Base-by-base conservation (phyloP, 208 protist genomes). In the Porcisia deanei region DNA sequence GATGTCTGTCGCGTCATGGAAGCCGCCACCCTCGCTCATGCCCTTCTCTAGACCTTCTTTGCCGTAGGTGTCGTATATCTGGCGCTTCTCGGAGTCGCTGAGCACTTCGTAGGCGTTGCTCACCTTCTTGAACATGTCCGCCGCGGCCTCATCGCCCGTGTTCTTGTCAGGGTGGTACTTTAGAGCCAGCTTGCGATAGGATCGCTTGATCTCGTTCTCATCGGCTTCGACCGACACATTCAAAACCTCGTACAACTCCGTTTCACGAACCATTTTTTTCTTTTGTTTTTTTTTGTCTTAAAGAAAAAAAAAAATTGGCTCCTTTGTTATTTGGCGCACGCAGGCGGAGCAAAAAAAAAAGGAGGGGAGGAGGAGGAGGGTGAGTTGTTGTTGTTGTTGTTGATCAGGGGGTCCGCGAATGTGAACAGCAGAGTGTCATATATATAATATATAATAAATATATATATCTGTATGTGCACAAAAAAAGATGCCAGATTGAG, bases 81-180 rank as follows among this genome's bases (percentile, higher is more conserved):
- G 64, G n/a, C 98, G 87, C 89, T 99, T 99, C 75, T 99, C 86
- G 30, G 79, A 52, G 72, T 99, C 98, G 61, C 79, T 94, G 39
- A 99, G 92, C 18, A 99, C 91, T 57, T 99, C 98, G 82, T 99
- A 99, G 45, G 99, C 99, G 57, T 97, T 85, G 76, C 89, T 94
- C 53, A 99, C 96, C 75, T 94, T 87, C 79, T 97, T 96, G 77
- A 98, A 98, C 85, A 90, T 96, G 49, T 98, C 90, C 12, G 88
- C 88, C 39, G 94, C 92, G 72, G 90, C 83, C 18, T 72, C 75
- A 70, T 97, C 84, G 69, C 72, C 91, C 47, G 88, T 88, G 84
- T 95, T 93, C 80, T 97, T 96, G 85, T 98, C 95, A 34, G 95
- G 95, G 81, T 98, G 95, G 63, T 96, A 97, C 60, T 85, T 80